Evolutionary conservation across 2,329 filamentous ascomycete species (phyloP).

Genomic region (Fusarium proliferatum): DNA sequence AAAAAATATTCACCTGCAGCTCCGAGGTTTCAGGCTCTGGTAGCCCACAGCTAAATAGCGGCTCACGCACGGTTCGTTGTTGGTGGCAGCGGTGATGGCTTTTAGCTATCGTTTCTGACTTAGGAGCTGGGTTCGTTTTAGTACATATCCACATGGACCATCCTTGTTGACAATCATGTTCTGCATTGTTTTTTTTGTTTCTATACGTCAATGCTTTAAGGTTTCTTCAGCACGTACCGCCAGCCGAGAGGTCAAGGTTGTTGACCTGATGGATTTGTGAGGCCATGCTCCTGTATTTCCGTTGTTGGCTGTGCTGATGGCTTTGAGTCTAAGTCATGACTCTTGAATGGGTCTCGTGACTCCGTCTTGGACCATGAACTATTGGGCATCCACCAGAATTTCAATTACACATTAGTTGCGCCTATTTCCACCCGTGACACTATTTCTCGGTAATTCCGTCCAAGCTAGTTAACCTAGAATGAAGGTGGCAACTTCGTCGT

Average conservation of each 20-base stretch:
- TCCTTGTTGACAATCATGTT: constrained; percentile 8
- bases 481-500: too few relatives aligned
- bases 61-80: constrained; percentile 11
- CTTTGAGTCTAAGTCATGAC: neutral
- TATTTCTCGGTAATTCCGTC: neutral
- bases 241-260: neutral
- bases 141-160: constrained; percentile 14
- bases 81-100: constrained; percentile 31
- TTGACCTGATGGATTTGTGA: neutral
- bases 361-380: too few relatives aligned
- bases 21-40: constrained; percentile 23
- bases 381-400: neutral
- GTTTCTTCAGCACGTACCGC: constrained; percentile 1
- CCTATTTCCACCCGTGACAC: neutral
- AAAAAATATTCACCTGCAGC: neutral
- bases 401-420: neutral
- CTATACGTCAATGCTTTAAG: neutral
- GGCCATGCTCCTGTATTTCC: neutral
- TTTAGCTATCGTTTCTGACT: constrained; percentile 14
- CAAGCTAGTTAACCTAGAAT: neutral
- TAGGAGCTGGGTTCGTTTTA: constrained; percentile 2
- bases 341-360: neutral
- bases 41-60: constrained; percentile 2
- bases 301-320: neutral
- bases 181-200: neutral